A percentile compares a stretch with the other conserved stretches of the same genome.
These are phyloP conservation scores for Aegilops umbellulata DNA, from an alignment of 176 grass and related monocot species.

Conservation along the genomic window DNA sequence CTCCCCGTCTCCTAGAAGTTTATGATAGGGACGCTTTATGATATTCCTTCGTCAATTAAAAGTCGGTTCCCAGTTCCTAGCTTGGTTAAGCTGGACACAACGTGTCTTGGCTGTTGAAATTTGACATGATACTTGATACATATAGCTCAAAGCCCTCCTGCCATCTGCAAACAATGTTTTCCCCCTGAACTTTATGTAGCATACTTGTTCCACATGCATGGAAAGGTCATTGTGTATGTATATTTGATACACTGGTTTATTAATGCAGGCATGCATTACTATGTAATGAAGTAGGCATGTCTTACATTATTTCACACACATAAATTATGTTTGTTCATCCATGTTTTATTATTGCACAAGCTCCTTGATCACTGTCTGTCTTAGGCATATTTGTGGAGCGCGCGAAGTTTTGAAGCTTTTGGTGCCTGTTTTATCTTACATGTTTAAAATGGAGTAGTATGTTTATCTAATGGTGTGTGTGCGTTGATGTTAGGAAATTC, in stretches of 20 bases:
- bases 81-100: not conserved
- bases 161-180: not conserved
- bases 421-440: too few species aligned
- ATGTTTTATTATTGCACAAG: not conserved
- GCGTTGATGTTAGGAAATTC: constrained; percentile 32
- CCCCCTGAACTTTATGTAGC: not conserved
- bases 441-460: not conserved
- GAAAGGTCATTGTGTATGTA: not conserved
- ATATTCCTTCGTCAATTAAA: not conserved
- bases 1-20: not conserved
- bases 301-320: not conserved
- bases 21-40: not conserved
- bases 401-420: not conserved
- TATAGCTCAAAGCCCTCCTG: not conserved
- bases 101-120: not conserved
- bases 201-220: not conserved
- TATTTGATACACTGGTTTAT: not conserved
- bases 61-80: not conserved
- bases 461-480: not conserved
- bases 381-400: not conserved
- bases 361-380: not conserved
- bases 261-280: not conserved
- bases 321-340: not conserved
- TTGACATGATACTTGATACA: not conserved
- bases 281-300: not conserved